These are phyloP conservation scores for Plasmodium relictum DNA, from an alignment of 169 alveolate genomes.

Conservation along the genomic window DNA sequence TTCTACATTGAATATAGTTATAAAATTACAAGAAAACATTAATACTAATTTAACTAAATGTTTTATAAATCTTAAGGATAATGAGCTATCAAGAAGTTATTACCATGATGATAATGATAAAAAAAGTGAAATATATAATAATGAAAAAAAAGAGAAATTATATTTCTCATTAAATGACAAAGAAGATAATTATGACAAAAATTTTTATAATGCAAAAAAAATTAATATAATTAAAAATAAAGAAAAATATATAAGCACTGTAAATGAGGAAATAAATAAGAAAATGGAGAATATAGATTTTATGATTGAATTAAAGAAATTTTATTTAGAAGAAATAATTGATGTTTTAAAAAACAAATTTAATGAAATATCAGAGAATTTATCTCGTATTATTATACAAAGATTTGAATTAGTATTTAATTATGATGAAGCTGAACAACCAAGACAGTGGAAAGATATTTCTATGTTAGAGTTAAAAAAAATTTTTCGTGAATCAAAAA, in stretches of 20 bases:
- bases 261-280: slow-evolving; percentile 48
- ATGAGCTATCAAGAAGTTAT: neutral
- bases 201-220: slow-evolving; percentile 10
- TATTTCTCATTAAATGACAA: neutral
- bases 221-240: slow-evolving; percentile 51
- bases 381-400: slow-evolving; percentile 38
- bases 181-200: slow-evolving; percentile 5
- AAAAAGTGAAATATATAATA: neutral
- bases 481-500: slow-evolving; percentile 62
- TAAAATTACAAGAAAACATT: slow-evolving; percentile 34
- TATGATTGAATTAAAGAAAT: slow-evolving; percentile 19
- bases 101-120: neutral
- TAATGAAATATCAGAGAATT: slow-evolving; percentile 59
- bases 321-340: slow-evolving; percentile 55
- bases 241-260: slow-evolving; percentile 25
- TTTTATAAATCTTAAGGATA: slow-evolving; percentile 46
- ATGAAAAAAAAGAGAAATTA: neutral
- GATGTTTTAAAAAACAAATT: slow-evolving; percentile 60
- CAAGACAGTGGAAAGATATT: slow-evolving; percentile 77
- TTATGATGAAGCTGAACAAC: slow-evolving; percentile 78
- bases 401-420: slow-evolving; percentile 75
- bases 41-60: slow-evolving; percentile 43
- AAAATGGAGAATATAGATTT: slow-evolving; percentile 12
- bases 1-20: slow-evolving; percentile 14
- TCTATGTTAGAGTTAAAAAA: slow-evolving; percentile 61